Evolutionary conservation across 768 basidiomycete species (phyloP).

Genomic region (Kwoniella shandongensis): DNA sequence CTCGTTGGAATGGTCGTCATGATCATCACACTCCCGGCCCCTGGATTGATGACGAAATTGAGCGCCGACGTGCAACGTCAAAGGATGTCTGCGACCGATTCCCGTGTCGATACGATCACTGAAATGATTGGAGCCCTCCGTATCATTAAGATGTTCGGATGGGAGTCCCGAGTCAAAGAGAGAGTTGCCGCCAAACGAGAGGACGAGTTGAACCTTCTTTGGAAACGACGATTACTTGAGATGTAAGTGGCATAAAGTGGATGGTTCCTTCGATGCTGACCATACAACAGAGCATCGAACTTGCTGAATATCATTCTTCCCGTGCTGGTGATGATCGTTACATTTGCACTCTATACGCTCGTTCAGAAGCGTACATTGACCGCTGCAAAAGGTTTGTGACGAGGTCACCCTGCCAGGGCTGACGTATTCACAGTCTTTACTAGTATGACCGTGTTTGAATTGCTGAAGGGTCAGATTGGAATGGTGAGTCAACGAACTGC

Average conservation of each 20-base stretch:
- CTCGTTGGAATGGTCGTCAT: slow-evolving; percentile 63
- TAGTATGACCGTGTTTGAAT: slow-evolving; percentile 65
- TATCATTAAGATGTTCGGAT: slow-evolving; percentile 70
- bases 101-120: slow-evolving; percentile 63
- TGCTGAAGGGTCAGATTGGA: slow-evolving; percentile 59
- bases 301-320: slow-evolving; percentile 62
- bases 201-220: slow-evolving; percentile 62
- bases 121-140: slow-evolving; percentile 58
- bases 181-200: slow-evolving; percentile 63
- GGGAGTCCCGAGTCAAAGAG: slow-evolving; percentile 59
- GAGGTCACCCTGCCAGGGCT: background rate
- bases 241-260: slow-evolving; percentile 54
- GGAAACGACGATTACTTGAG: slow-evolving; percentile 60
- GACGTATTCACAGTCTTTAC: slow-evolving; percentile 56
- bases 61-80: slow-evolving; percentile 59
- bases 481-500: slow-evolving; percentile 26
- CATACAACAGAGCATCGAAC: slow-evolving; percentile 15
- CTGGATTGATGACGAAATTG: slow-evolving; percentile 60
- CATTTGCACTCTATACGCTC: slow-evolving; percentile 62
- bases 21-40: slow-evolving; percentile 62
- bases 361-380: slow-evolving; percentile 55
- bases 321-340: slow-evolving; percentile 65
- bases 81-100: slow-evolving; percentile 63
- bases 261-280: too few species aligned
- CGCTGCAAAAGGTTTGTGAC: slow-evolving; percentile 44